A percentile compares a stretch with the other conserved stretches of the same genome.
phyloP scores from a whole-genome alignment of 345 rosid genomes.

The Hypericum perforatum region DNA sequence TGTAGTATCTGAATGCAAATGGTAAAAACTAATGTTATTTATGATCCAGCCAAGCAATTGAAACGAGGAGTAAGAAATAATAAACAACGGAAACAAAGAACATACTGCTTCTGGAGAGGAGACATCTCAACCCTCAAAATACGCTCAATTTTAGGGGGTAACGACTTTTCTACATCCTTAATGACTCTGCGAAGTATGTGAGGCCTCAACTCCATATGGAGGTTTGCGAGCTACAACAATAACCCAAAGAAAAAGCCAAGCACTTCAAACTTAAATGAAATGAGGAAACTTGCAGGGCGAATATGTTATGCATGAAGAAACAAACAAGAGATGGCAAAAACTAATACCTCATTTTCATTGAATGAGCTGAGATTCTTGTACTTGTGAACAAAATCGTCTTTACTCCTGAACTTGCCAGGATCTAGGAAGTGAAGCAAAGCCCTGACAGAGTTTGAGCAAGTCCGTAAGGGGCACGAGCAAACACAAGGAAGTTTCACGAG shows the following conservation, averaged over 20 bases:
- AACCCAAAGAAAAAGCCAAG: slow-evolving; percentile 8
- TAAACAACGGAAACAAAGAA: slow-evolving; percentile 9
- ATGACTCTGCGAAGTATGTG: slow-evolving; percentile 96
- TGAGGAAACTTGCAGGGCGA: too few species aligned
- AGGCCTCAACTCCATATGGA: slow-evolving; percentile 96
- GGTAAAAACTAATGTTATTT: slow-evolving; percentile 7
- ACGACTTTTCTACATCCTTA: slow-evolving; percentile 97
- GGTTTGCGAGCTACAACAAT: slow-evolving; percentile 74
- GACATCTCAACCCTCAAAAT: slow-evolving; percentile 99
- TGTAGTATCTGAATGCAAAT: slow-evolving; percentile 59
- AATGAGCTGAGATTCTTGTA: slow-evolving; percentile 97
- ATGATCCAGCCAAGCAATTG: background rate
- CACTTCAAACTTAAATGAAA: too few species aligned
- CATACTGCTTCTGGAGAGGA: slow-evolving; percentile 97
- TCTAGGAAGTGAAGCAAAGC: slow-evolving; percentile 98
- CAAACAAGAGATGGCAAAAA: slow-evolving; percentile 6
- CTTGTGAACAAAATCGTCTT: slow-evolving; percentile 91
- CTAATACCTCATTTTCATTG: slow-evolving; percentile 78
- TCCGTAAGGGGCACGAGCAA: background rate
- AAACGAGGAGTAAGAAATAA: background rate
- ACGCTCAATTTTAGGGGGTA: slow-evolving; percentile 99
- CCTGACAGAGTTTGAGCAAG: slow-evolving; percentile 31
- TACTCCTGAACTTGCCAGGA: slow-evolving; percentile 74
- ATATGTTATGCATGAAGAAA: background rate
- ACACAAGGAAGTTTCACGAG: background rate